Base-by-base conservation (phyloP, 768 basidiomycete genomes). In the Kwoniella heveanensis region DNA sequence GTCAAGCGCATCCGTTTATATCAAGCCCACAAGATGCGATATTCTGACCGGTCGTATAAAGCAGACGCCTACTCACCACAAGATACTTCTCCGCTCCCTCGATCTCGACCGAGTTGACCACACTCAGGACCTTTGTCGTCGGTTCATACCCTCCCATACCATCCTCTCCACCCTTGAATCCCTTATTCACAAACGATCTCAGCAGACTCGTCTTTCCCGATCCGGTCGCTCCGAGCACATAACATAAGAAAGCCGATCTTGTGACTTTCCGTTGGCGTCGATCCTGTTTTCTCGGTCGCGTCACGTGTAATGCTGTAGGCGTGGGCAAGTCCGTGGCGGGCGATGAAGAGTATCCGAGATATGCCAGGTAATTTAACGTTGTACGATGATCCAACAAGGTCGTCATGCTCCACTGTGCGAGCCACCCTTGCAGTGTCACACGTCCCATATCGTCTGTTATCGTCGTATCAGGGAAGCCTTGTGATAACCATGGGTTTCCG, bases 361-460 rank as follows among this genome's bases (percentile, higher is more conserved):
- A 96, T 4, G 92, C 94, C 10, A 99, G 88, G 79, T 97, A 97
- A 26, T 92, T 88, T 21, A 99, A 83, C 0, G 95, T 94, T 17
- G 89, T 90, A 78, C 86, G 89, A 73, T 95, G 89, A 67, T 96
- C 91, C n/a, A 98, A 85, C 0, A 98, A 84, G 0, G 95, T 99
- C 0, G 93, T 94, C 94, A 98, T 96, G 76, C 94, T 95, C 95
- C 95, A 99, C 77, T 96, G 94, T 21, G 95, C 95, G 26, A 98
- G 82, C 95, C 95, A 99, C 1, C 92, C 91, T 81, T 97, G 94
- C 48, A 99, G 80, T n/a, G 94, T 97, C 19, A 97, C 90, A 27
- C 90, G 87, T 12, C 91, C 92, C 10, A 86, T 83, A 72, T 93
- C 92, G 70, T 92, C 89, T 17, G 90, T 87, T 49, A 92, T 84